These are phyloP conservation scores for Tuber brumale DNA, from an alignment of 495 filamentous ascomycete species.

Conservation along the genomic window DNA sequence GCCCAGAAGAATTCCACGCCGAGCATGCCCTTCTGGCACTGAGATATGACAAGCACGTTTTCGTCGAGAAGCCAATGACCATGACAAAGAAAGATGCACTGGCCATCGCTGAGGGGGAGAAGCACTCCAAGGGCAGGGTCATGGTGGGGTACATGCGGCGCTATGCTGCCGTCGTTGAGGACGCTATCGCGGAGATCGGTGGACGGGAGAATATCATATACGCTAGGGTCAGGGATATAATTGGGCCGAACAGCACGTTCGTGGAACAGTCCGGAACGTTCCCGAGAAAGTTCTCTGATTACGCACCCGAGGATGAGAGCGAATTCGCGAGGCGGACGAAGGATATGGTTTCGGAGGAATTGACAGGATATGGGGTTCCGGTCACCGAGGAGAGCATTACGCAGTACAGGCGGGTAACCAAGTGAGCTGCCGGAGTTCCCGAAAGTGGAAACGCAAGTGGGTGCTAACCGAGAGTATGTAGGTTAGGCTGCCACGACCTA, in stretches of 20 bases:
- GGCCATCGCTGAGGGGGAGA: slow-evolving; percentile 45
- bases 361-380: background rate
- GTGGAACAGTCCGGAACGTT: slow-evolving; percentile 50
- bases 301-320: slow-evolving; percentile 28
- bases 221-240: slow-evolving; percentile 52
- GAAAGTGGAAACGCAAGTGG: background rate
- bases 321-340: slow-evolving; percentile 30
- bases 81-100: slow-evolving; percentile 45
- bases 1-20: slow-evolving; percentile 51
- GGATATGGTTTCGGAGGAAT: background rate
- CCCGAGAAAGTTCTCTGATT: slow-evolving; percentile 44
- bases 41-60: slow-evolving; percentile 49
- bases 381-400: background rate
- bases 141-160: slow-evolving; percentile 55
- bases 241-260: slow-evolving; percentile 48
- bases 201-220: slow-evolving; percentile 48
- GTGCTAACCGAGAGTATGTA: slow-evolving; percentile 29
- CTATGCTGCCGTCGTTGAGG: slow-evolving; percentile 50
- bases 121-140: slow-evolving; percentile 42
- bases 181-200: slow-evolving; percentile 49
- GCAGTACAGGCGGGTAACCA: background rate
- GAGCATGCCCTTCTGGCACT: slow-evolving; percentile 49
- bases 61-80: slow-evolving; percentile 54
- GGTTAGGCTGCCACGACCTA: slow-evolving; percentile 53
- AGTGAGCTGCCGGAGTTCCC: background rate